Conservation (phyloP, 225 moss, liverwort and hornwort species). For the Polytrichum formosum region DNA sequence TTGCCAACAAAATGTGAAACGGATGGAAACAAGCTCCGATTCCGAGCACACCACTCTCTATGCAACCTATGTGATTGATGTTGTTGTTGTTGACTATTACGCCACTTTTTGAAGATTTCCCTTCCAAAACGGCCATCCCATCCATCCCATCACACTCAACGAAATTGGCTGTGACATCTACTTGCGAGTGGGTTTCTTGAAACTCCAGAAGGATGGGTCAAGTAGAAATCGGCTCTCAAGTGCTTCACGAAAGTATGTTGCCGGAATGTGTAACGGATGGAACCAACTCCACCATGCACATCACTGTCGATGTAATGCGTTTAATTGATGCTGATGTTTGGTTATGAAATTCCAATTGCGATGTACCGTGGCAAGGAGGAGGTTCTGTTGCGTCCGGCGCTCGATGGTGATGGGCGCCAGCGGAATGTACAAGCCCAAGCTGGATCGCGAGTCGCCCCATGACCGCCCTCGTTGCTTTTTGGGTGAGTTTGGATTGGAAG, state of each 20-base stretch:
- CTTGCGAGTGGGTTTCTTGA: background rate
- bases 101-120: too few species aligned
- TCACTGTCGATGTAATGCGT: background rate
- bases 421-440: slow-evolving; percentile 10
- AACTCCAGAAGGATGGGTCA: background rate
- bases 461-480: background rate
- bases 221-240: background rate
- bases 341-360: background rate
- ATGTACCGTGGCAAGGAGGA: slow-evolving; percentile 3
- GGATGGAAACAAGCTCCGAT: background rate
- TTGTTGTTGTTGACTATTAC: background rate
- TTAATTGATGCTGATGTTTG: background rate
- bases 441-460: slow-evolving; percentile 6
- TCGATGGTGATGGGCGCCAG: slow-evolving; percentile 5
- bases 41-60: background rate
- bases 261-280: too few species aligned
- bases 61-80: background rate
- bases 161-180: too few species aligned
- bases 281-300: background rate
- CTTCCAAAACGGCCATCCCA: too few species aligned
- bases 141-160: too few species aligned
- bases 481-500: background rate
- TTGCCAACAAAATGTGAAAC: too few species aligned
- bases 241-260: too few species aligned
- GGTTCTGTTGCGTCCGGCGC: slow-evolving; percentile 7